Evolutionary conservation across 1,284 basidiomycete species (phyloP).

Genomic region (Fistulinella cinereoalba): DNA sequence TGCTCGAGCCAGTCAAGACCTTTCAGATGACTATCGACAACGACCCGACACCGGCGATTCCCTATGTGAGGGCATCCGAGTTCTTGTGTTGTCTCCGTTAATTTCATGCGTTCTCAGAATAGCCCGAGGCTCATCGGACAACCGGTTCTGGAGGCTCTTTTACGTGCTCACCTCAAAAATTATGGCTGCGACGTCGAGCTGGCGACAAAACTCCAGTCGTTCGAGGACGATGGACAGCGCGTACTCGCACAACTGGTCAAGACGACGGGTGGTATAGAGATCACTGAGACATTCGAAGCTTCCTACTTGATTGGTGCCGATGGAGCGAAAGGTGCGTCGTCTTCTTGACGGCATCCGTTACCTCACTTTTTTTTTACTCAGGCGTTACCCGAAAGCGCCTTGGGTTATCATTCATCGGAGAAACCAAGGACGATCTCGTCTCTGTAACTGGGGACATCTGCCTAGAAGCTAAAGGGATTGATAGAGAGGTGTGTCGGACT

Average conservation of each 20-base stretch:
- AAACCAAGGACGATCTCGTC: slow-evolving; percentile 36
- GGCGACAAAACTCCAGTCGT: slow-evolving; percentile 29
- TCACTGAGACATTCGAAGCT: slow-evolving; percentile 20
- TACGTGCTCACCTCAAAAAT: slow-evolving; percentile 31
- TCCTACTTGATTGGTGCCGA: slow-evolving; percentile 40
- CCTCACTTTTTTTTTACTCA: background rate
- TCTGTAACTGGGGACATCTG: slow-evolving; percentile 44
- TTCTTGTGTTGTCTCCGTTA: background rate
- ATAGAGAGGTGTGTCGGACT: slow-evolving; percentile 30
- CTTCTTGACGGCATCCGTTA: background rate
- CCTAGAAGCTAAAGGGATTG: slow-evolving; percentile 29
- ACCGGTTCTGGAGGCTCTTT: slow-evolving; percentile 29
- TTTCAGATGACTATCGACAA: slow-evolving; percentile 1
- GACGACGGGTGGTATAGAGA: slow-evolving; percentile 12
- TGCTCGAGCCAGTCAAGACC: slow-evolving; percentile 16
- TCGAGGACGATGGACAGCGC: slow-evolving; percentile 30
- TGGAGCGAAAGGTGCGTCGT: slow-evolving; percentile 35
- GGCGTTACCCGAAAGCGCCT: slow-evolving; percentile 42
- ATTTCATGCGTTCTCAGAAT: slow-evolving; percentile 2
- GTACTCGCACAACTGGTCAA: slow-evolving; percentile 27
- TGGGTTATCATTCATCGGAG: slow-evolving; percentile 44
- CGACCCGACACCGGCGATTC: slow-evolving; percentile 27
- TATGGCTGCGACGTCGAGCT: slow-evolving; percentile 32
- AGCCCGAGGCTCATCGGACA: slow-evolving; percentile 32
- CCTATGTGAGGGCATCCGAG: slow-evolving; percentile 15